Percentiles rank a stretch among this genome's conserved stretches.
These are phyloP conservation scores for Monosporascus sp. DNA, from an alignment of 2,329 filamentous ascomycete genomes.

Conservation along the genomic window DNA sequence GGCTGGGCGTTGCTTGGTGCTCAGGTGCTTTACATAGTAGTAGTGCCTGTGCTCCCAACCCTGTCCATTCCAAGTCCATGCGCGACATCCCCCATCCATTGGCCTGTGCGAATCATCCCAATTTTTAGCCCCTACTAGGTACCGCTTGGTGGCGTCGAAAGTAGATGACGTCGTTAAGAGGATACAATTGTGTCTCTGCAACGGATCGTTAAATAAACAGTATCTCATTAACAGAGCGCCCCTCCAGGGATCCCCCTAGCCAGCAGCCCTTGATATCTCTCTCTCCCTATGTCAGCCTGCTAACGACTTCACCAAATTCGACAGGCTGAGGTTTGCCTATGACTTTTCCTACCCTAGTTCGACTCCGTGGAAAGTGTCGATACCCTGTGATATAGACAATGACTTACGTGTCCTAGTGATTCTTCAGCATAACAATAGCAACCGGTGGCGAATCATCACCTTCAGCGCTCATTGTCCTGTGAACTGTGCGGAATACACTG, in stretches of 20 bases:
- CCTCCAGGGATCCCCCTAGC: neutral
- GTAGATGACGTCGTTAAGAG: too few relatives aligned
- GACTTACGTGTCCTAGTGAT: too few relatives aligned
- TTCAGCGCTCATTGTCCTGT: neutral
- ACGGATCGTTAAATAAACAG: too few relatives aligned
- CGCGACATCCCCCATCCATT: neutral
- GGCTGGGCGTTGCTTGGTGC: neutral
- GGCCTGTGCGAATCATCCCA: neutral
- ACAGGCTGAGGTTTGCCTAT: slow-evolving; percentile 12
- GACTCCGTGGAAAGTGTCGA: too few relatives aligned
- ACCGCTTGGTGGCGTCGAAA: too few relatives aligned
- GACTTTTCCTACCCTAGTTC: slow-evolving; percentile 1
- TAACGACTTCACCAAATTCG: slow-evolving; percentile 4
- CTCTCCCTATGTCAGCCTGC: neutral
- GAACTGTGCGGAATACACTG: neutral
- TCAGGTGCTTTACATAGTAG: neutral
- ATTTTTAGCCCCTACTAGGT: neutral
- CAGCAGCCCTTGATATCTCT: neutral
- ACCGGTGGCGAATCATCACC: neutral
- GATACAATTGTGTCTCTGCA: neutral
- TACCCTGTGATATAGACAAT: too few relatives aligned
- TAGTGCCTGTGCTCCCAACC: too few relatives aligned
- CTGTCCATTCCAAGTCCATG: neutral
- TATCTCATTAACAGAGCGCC: neutral
- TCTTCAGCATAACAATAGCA: neutral